Evolutionary conservation across 164 flowering plant genomes (phyloP).

Genomic region (Stephania japonica): DNA sequence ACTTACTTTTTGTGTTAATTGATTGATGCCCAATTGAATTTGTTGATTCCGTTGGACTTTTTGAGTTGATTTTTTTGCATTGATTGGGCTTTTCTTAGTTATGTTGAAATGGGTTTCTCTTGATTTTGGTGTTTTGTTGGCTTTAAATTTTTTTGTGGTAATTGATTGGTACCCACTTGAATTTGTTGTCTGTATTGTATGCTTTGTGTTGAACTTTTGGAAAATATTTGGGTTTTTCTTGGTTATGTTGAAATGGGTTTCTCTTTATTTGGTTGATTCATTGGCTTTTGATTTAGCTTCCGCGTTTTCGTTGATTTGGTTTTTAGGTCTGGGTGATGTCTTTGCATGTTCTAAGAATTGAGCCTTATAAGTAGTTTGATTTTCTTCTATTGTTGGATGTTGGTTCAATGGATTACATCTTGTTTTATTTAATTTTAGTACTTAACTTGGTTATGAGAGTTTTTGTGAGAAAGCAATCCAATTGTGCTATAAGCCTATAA

Average conservation of each 20-base stretch:
- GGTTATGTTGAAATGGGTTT: background rate
- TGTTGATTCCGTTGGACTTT: background rate
- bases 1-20: background rate
- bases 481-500: no score
- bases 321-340: background rate
- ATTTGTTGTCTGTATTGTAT: background rate
- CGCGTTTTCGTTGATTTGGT: background rate
- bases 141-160: background rate
- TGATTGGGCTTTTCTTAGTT: background rate
- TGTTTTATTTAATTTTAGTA: no score
- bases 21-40: background rate
- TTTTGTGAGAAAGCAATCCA: no score
- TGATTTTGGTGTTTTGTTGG: background rate
- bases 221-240: background rate
- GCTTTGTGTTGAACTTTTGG: background rate
- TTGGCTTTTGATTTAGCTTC: background rate
- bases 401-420: no score
- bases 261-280: slow-evolving; percentile 1
- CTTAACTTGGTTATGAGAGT: no score
- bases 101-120: background rate
- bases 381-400: no score
- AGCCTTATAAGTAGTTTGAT: no score
- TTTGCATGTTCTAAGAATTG: no score
- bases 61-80: background rate
- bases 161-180: background rate